These are phyloP conservation scores for Aspergillus floridensis DNA, from an alignment of 2,329 filamentous ascomycete genomes.

Conservation along the genomic window DNA sequence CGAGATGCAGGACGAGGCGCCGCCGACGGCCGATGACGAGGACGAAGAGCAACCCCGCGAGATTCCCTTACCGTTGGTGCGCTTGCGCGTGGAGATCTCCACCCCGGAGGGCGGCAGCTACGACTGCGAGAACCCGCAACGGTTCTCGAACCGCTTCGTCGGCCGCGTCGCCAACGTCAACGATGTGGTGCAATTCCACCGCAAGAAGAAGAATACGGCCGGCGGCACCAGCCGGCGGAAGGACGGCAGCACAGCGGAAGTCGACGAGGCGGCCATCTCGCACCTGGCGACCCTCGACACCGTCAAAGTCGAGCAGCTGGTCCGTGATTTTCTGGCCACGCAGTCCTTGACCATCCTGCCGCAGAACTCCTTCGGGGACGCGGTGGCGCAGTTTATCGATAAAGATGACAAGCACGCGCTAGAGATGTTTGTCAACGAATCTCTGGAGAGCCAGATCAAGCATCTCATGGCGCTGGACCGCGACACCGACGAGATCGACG, in stretches of 20 bases:
- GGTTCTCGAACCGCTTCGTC: conserved; percentile 89
- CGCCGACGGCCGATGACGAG: conserved; percentile 46
- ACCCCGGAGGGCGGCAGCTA: conserved; percentile 81
- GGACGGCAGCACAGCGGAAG: conserved; percentile 45
- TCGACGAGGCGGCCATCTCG: conserved; percentile 62
- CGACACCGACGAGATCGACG: conserved; percentile 66
- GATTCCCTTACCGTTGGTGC: conserved; percentile 76
- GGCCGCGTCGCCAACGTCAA: conserved; percentile 91
- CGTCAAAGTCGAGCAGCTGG: conserved; percentile 83
- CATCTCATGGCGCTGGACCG: conserved; percentile 66
- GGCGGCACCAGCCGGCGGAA: conserved; percentile 47
- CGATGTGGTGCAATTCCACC: conserved; percentile 89
- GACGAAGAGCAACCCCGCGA: conserved; percentile 45
- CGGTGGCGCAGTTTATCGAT: conserved; percentile 86
- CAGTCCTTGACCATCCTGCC: conserved; percentile 91
- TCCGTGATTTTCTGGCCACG: conserved; percentile 79
- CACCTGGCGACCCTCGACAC: conserved; percentile 64
- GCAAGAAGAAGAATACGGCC: conserved; percentile 67
- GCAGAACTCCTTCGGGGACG: conserved; percentile 88
- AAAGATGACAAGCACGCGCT: conserved; percentile 95
- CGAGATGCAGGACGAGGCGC: conserved; percentile 64
- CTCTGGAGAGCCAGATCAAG: conserved; percentile 67
- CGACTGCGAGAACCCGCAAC: conserved; percentile 90
- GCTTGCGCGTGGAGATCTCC: conserved; percentile 86
- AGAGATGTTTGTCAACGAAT: conserved; percentile 73